phyloP scores from a whole-genome alignment of 1,284 basidiomycete species.

The Trametes pubescens region DNA sequence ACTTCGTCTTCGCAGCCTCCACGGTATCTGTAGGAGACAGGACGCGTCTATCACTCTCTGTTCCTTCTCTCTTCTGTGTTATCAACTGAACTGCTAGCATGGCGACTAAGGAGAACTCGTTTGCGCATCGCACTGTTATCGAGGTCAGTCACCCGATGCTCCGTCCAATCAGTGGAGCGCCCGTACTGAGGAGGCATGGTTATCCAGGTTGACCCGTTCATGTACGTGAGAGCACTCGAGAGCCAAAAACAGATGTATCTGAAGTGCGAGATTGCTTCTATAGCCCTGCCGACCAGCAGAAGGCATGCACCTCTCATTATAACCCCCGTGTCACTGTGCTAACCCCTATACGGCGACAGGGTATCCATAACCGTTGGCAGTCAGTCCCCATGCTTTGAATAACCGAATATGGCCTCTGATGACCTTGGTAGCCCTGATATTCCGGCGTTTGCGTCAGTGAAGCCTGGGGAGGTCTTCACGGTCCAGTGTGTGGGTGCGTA shows the following conservation, averaged over 20 bases:
- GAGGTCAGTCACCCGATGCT: slow-evolving; percentile 41
- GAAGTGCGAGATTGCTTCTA: neutral
- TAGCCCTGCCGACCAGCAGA: slow-evolving; percentile 70
- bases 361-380: slow-evolving; percentile 80
- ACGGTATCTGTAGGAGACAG: neutral
- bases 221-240: slow-evolving; percentile 52
- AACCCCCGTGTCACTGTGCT: neutral
- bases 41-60: neutral
- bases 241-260: neutral
- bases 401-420: neutral
- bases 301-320: slow-evolving; percentile 46
- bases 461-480: slow-evolving; percentile 79
- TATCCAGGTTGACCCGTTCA: slow-evolving; percentile 64
- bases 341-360: slow-evolving; percentile 44
- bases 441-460: slow-evolving; percentile 68
- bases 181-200: neutral
- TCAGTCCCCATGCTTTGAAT: slow-evolving; percentile 45
- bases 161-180: neutral
- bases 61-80: neutral
- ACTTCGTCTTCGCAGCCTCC: neutral
- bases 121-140: slow-evolving; percentile 35
- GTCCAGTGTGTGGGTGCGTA: slow-evolving; percentile 72
- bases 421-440: slow-evolving; percentile 63
- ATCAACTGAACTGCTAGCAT: slow-evolving; percentile 4
- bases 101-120: slow-evolving; percentile 37